Conservation (phyloP, 2,329 filamentous ascomycete genomes). For the Curvularia sp. region DNA sequence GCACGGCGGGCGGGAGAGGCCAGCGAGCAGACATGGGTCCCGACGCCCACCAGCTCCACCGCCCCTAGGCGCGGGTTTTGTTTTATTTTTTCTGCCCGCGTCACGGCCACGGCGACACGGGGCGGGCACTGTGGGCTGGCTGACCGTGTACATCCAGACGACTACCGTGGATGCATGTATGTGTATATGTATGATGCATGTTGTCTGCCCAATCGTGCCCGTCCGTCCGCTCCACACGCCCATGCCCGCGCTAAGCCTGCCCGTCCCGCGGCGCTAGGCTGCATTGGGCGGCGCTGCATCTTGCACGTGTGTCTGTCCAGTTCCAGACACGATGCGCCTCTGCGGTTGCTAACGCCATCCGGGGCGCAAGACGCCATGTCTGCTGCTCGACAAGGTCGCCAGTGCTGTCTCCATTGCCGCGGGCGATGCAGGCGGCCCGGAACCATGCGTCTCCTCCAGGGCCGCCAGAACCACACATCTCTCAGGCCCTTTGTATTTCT, state of each 20-base stretch:
- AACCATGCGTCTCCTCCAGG: no score
- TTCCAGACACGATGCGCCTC: constrained; percentile 2
- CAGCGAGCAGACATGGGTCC: not conserved
- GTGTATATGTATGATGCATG: not conserved
- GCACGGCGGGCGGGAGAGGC: constrained; percentile 14
- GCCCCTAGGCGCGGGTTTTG: not conserved
- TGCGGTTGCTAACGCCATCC: not conserved
- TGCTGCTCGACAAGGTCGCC: not conserved
- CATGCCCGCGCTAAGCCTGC: constrained; percentile 15
- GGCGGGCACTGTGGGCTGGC: no score
- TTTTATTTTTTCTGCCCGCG: not conserved
- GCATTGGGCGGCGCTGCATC: not conserved
- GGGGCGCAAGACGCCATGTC: not conserved
- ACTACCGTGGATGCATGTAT: not conserved
- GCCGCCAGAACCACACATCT: no score
- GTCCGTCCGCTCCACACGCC: constrained; percentile 10
- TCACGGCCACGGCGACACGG: no score
- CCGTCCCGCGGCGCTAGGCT: constrained; percentile 16
- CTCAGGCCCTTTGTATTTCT: not conserved
- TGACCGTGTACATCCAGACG: no score
- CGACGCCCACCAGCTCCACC: not conserved
- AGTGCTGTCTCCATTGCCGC: not conserved
- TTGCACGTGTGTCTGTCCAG: constrained; percentile 11
- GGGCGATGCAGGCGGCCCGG: not conserved
- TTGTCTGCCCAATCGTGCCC: constrained; percentile 7